Percentiles rank a stretch among this genome's conserved stretches.
Evolutionary conservation across 2,329 filamentous ascomycete species (phyloP).

Genomic region (Purpureocillium lavendulum): DNA sequence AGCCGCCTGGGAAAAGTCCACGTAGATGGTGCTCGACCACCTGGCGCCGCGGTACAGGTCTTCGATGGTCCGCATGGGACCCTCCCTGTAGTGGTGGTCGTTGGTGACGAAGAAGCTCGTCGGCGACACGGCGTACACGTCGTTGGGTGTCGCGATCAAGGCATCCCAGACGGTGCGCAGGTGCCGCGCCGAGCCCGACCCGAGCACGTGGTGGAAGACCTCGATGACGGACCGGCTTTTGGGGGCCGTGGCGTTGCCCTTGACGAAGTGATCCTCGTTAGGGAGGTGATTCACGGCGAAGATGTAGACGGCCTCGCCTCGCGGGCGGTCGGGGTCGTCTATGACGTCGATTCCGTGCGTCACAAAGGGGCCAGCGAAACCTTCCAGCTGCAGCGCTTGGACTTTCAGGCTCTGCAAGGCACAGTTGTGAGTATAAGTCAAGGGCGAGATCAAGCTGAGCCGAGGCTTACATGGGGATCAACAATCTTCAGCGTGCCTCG

Average conservation of each 20-base stretch:
- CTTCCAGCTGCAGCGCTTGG: slow-evolving; percentile 36
- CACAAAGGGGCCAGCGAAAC: slow-evolving; percentile 44
- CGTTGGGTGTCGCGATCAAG: slow-evolving; percentile 49
- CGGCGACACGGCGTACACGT: slow-evolving; percentile 39
- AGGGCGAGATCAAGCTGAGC: not conserved
- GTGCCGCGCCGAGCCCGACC: slow-evolving; percentile 30
- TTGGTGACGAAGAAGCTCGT: slow-evolving; percentile 50
- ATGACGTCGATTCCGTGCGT: slow-evolving; percentile 55
- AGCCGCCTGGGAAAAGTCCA: slow-evolving; percentile 21
- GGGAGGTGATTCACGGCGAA: slow-evolving; percentile 53
- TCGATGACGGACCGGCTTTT: slow-evolving; percentile 46
- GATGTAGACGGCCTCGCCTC: slow-evolving; percentile 42
- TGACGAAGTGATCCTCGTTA: slow-evolving; percentile 29
- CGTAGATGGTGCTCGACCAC: slow-evolving; percentile 42
- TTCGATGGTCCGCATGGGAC: slow-evolving; percentile 37
- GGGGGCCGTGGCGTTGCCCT: slow-evolving; percentile 14
- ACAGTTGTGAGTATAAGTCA: not conserved
- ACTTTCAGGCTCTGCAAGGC: slow-evolving; percentile 16
- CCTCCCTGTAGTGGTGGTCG: slow-evolving; percentile 46
- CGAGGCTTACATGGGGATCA: slow-evolving; percentile 35
- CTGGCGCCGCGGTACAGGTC: slow-evolving; percentile 28
- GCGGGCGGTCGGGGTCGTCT: slow-evolving; percentile 30
- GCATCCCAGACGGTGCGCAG: slow-evolving; percentile 45
- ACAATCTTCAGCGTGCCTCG: slow-evolving; percentile 43
- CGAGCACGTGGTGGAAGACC: slow-evolving; percentile 45